Base-by-base conservation (phyloP, 805 yeast genomes). In the Candida montana region DNA sequence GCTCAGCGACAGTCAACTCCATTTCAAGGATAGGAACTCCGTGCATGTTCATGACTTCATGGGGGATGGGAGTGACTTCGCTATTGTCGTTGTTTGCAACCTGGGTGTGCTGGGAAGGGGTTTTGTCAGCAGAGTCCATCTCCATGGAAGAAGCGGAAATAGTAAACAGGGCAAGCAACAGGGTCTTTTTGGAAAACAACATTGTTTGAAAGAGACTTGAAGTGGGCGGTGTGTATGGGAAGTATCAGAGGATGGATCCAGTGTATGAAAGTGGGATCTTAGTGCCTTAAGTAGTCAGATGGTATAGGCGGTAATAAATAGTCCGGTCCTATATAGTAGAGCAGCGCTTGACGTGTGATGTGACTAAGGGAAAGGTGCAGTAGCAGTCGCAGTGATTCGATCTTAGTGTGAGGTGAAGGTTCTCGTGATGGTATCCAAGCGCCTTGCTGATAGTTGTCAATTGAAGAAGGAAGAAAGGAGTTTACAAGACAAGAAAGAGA, bases 21-120 rank as follows among this genome's bases (percentile, higher is more conserved):
- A 84, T 82, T 45, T 72, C 58, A 35, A 89, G 67, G 33, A 90
- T 85, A 1, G 95, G 90, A 49, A 75, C 54, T 0, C 95, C 95
- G 55, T 87, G 95, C 37, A 62, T 57, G 54, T 77, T 71, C 26
- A 50, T 57, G 5, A 49, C 53, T 40, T 69, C 75, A 54, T 76
- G 78, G 0, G 81, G 63, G n/a, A 65, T 60, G 1, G 81, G 77
- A 2, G 51, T 41, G 13, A 63, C 18, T 13, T 50, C 43, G n/a
- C n/a, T n/a, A n/a, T n/a, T n/a, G n/a, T n/a, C 19, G 49, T 26
- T 18, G 41, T 44, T 7, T 23, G n/a, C n/a, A n/a, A n/a, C n/a
- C n/a, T n/a, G n/a, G n/a, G n/a, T n/a, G n/a, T n/a, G n/a, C n/a
- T n/a, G n/a, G 11, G 20, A 16, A n/a, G 38, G 37, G n/a, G 7